Evolutionary conservation across 495 filamentous ascomycete species (phyloP), one percentile per base, ranked within the genome.

Genomic region (Talaromyces stipitatus): DNA sequence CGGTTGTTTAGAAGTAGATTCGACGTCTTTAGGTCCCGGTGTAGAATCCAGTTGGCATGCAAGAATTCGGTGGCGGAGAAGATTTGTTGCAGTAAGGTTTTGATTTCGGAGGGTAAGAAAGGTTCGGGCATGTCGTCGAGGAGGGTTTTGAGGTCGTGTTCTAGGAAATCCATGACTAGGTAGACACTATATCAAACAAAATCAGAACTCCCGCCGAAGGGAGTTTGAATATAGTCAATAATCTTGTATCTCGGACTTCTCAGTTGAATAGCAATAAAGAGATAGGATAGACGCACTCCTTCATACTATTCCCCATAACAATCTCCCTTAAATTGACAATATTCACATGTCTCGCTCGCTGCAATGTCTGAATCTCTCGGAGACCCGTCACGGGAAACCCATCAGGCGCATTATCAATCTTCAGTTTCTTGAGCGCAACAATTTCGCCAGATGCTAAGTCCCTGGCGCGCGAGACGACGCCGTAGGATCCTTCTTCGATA

Each of bases 401-500:
- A 64, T 91, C 86, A 60, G 87, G 84, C 59, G 78, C 77, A 66
- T 86, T 82, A 60, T 96, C 90, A 74, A 97, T 84, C 78, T 98
- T 98, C 52, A 97, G 79, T 67, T 91, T 87, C 79, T 98, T 98
- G 62, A 98, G 72, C 36, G 94, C 94, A 20, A 97, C 92, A 6
- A 98, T 79, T 58, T 91, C 84, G 6, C 91, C 90, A 1, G 94
- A 95, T 3, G 77, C 77, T 10, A 79, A 80, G 67, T 96, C 90
- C 59, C 77, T 84, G 7, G 92, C 94, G 26, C 94, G 76, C 38
- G 92, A 92, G 3, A 98, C 94, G 83, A 85, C 92, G 52, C 94
- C 94, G 72, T 97, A 98, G 1, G 90, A 88, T 53, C 94, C 94
- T 70, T 98, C 94, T 68, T 97, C 94, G 64, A 98, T 98, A 70